Evolutionary conservation across 768 basidiomycete species (phyloP).

Genomic region (Ephemerocybe angulata): DNA sequence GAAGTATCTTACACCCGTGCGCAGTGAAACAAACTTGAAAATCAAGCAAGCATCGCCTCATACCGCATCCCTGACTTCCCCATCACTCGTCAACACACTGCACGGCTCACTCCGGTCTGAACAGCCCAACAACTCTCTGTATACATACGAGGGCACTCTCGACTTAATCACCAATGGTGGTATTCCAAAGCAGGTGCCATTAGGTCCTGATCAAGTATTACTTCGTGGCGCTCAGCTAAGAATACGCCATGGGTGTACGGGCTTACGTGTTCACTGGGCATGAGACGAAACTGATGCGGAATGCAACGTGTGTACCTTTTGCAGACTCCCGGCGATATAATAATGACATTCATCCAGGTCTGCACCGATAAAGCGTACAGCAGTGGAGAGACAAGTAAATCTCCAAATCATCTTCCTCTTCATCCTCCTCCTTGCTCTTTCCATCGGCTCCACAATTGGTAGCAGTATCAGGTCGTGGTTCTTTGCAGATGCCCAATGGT

Average conservation of each 20-base stretch:
- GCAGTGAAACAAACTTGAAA: slow-evolving; percentile 95
- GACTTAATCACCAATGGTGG: slow-evolving; percentile 57
- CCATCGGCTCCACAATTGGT: slow-evolving; percentile 88
- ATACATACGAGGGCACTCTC: slow-evolving; percentile 88
- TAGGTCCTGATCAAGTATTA: slow-evolving; percentile 93
- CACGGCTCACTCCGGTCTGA: slow-evolving; percentile 88
- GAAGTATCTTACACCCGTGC: not conserved
- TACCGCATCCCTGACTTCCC: slow-evolving; percentile 74
- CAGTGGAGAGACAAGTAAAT: slow-evolving; percentile 95
- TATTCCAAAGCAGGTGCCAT: slow-evolving; percentile 74
- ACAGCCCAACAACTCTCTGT: slow-evolving; percentile 95
- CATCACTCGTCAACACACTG: slow-evolving; percentile 65
- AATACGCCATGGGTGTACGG: slow-evolving; percentile 98
- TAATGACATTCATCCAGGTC: slow-evolving; percentile 48
- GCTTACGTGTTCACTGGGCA: slow-evolving; percentile 93
- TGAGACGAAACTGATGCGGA: slow-evolving; percentile 97
- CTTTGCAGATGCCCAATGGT: slow-evolving; percentile 86
- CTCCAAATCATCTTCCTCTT: slow-evolving; percentile 95
- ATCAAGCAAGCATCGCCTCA: slow-evolving; percentile 93
- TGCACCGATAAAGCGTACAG: slow-evolving; percentile 94
- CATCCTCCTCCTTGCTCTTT: slow-evolving; percentile 78
- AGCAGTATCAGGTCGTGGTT: slow-evolving; percentile 91
- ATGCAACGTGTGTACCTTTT: slow-evolving; percentile 81
- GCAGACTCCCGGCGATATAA: not conserved
- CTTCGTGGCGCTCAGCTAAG: slow-evolving; percentile 88